Conservation (phyloP, 139 green algal genomes). For the Tetraselmis striata region DNA sequence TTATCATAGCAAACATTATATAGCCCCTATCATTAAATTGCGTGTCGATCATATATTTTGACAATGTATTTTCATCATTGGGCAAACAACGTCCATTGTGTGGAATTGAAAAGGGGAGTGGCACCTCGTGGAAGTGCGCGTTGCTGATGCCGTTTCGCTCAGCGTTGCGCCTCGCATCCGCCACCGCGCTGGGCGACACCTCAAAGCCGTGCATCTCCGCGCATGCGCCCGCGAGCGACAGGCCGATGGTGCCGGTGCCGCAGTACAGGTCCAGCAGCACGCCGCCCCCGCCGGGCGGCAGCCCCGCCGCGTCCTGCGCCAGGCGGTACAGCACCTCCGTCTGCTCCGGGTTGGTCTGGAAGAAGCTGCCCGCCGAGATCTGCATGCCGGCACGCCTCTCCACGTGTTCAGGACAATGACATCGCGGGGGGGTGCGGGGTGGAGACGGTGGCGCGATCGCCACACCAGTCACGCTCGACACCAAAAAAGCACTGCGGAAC, state of each 20-base stretch:
- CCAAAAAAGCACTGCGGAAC: no score
- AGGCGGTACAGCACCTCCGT: slow-evolving; percentile 61
- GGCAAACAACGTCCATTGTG: no score
- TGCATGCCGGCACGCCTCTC: no score
- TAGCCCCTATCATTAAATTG: no score
- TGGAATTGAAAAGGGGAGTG: no score
- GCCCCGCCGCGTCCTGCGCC: slow-evolving; percentile 37
- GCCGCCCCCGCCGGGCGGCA: slow-evolving; percentile 18
- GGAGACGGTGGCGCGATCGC: no score
- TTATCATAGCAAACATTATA: no score
- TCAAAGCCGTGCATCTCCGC: slow-evolving; percentile 50
- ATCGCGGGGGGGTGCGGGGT: no score
- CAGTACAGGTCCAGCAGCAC: slow-evolving; percentile 85
- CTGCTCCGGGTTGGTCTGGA: slow-evolving; percentile 82
- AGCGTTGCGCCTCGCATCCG: slow-evolving; percentile 62
- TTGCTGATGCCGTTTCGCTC: slow-evolving; percentile 67
- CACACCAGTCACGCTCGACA: no score
- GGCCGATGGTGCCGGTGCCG: slow-evolving; percentile 74
- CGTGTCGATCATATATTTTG: no score
- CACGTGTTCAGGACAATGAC: no score
- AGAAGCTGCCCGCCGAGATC: slow-evolving; percentile 73
- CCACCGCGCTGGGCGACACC: slow-evolving; percentile 25
- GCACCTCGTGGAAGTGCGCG: slow-evolving; percentile 45
- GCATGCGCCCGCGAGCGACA: slow-evolving; percentile 57
- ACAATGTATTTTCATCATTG: no score